Conservation (phyloP, 345 rosid genomes). For the Salix caprea region DNA sequence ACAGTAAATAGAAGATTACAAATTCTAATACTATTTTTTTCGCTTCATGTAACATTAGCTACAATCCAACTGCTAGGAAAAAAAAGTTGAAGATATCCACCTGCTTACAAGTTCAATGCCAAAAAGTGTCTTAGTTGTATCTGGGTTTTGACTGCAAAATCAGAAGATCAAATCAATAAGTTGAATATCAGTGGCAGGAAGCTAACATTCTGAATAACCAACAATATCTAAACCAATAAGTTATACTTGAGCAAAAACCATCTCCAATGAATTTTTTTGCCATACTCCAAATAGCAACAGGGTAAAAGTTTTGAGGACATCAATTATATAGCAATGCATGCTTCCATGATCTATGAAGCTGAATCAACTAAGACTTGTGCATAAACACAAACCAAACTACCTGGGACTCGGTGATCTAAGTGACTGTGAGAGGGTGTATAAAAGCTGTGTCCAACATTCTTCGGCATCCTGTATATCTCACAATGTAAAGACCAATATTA, state of each 20-base stretch:
- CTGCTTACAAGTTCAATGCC: slow-evolving; percentile 87
- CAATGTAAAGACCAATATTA: slow-evolving; percentile 8
- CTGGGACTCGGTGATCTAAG: slow-evolving; percentile 56
- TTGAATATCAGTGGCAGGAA: not conserved
- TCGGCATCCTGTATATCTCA: slow-evolving; percentile 77
- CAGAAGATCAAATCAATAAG: not conserved
- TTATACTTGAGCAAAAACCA: not conserved
- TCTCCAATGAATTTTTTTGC: not conserved
- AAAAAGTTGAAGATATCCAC: slow-evolving; percentile 29
- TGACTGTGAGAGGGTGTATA: slow-evolving; percentile 88
- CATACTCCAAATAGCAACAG: not conserved
- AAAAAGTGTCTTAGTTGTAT: slow-evolving; percentile 70
- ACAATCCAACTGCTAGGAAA: not conserved
- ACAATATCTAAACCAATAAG: not conserved
- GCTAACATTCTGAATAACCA: not conserved
- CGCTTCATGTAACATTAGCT: not conserved
- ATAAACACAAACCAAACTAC: slow-evolving; percentile 27
- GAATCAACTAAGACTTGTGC: not conserved
- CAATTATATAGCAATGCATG: not conserved
- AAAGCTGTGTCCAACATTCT: slow-evolving; percentile 96
- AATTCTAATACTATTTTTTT: not conserved
- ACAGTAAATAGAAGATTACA: not conserved
- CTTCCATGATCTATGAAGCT: not conserved
- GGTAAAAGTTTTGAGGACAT: not conserved
- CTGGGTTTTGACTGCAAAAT: slow-evolving; percentile 57